Base-by-base conservation (phyloP, 805 yeast species). In the Nakazawaea ambrosiae region DNA sequence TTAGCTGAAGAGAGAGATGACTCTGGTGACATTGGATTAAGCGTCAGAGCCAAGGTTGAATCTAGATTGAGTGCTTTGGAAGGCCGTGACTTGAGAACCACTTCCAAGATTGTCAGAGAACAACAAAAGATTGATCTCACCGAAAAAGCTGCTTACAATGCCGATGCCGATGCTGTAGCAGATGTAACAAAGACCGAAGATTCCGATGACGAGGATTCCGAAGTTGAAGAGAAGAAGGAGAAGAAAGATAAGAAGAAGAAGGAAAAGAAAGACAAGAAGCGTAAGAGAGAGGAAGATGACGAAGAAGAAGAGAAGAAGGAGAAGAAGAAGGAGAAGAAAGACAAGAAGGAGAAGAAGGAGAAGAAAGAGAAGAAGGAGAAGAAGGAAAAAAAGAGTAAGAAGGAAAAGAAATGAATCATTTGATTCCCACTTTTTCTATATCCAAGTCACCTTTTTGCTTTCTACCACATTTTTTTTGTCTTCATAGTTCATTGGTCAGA, bases 1-100 rank as follows among this genome's bases (percentile, higher is more conserved):
- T 71, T 92, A 45, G 82, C 97, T 47, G 98, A 92, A 70, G 97
- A 92, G 54, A 79, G 97, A 65, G 95, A 87, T 51, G 97, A 92
- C 56, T 76, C 86, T 45, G 96, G 97, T 47, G 95, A 89, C 51
- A 73, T 89, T 54, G 98, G 98, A 56, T 70, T 86, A 50, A 82
- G 80, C 49, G 90, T 84, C 49, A 81, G 98, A 68, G 78, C 86
- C 49, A 88, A 87, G 73, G 90, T 92, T 53, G 98, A 92, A 68
- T 74, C 86, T 42, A 82, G 98, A 70, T 77, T 92, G 53, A 85
- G 96, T 60, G 85, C 89, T 43, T 72, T 92, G 50, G 98, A 92
- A 68, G 98, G 98, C 50, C 86, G 96, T 65, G 97, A 92, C 61
- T 66, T 89, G 58, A 81, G 96, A 70, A 81, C 96, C 29, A 80